Base-by-base conservation (phyloP, 805 yeast species). In the Komagataella populi region DNA sequence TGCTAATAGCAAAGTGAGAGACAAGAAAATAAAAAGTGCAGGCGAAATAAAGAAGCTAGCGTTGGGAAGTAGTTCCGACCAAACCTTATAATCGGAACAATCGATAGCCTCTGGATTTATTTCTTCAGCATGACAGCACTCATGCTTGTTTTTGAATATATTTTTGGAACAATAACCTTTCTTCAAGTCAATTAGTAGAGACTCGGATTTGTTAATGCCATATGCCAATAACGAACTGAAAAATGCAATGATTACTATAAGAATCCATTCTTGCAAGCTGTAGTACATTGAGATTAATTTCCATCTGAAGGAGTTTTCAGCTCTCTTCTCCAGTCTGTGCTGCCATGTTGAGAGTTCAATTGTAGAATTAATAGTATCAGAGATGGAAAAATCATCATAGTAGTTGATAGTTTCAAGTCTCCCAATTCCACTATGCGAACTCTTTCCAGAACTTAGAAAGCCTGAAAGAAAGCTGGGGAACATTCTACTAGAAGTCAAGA, bases 331-430 rank as follows among this genome's bases (percentile, higher is more conserved):
- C 47, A 77, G 57, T 48, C 63, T 61, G 54, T 64, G 73, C 54
- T 69, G 64, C 45, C 76, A 63, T 45, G 61, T 63, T 43, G 76
- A 71, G 50, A 73, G 74, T 51, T 65, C 63, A 30, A 76, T 63
- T 44, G 70, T 69, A 36, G 78, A 80, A 30, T 70, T 69, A 2
- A 76, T 72, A 83, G 83, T 78, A 61, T 78, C 84, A 16, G 78
- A 74, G 17, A 82, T 76, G 20, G 84, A 78, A 62, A 77, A 78
- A 60, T 78, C 82, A 58, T 78, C 80, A 59, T 78, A 78, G 64
- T 66, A 76, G 55, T 66, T 69, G 39, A 30, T 10, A 30, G 14
- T 30, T 8, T 30, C 14, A 12, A 8, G 14, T 30, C 39, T 6
- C 12, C 39, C 39, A 8, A 14, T 10, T 30, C 39, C 39, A 30